A percentile compares a stretch with the other conserved stretches of the same genome.
Conservation (phyloP, 495 filamentous ascomycete species). For the Chlorociboria aeruginascens region DNA sequence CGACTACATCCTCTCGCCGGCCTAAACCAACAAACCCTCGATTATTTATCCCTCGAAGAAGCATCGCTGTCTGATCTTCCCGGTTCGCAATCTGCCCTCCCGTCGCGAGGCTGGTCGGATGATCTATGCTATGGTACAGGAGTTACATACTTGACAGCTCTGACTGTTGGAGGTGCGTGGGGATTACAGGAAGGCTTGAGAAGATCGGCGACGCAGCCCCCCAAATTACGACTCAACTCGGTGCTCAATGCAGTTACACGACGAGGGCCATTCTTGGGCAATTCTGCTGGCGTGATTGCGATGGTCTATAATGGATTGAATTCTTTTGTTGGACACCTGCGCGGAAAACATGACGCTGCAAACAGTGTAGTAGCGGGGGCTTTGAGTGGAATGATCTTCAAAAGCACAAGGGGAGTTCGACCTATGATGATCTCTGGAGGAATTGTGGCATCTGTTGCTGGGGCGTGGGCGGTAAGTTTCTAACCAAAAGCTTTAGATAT, state of each 20-base stretch:
- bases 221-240: slow-evolving; percentile 83
- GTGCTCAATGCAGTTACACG: slow-evolving; percentile 88
- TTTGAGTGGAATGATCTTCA: slow-evolving; percentile 87
- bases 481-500: neutral
- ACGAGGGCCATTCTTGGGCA: slow-evolving; percentile 91
- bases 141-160: slow-evolving; percentile 75
- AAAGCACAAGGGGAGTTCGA: slow-evolving; percentile 78
- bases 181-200: slow-evolving; percentile 78
- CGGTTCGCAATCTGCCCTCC: slow-evolving; percentile 71
- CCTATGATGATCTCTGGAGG: slow-evolving; percentile 89
- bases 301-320: slow-evolving; percentile 93
- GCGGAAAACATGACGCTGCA: slow-evolving; percentile 83
- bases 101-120: slow-evolving; percentile 92
- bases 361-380: slow-evolving; percentile 80
- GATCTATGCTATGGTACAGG: slow-evolving; percentile 97
- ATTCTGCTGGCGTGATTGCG: slow-evolving; percentile 86
- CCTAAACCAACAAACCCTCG: slow-evolving; percentile 79
- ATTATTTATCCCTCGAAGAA: slow-evolving; percentile 91
- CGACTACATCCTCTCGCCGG: slow-evolving; percentile 89
- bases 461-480: slow-evolving; percentile 72
- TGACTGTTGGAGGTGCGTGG: slow-evolving; percentile 84
- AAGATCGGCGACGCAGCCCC: slow-evolving; percentile 60
- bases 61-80: slow-evolving; percentile 80
- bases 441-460: slow-evolving; percentile 74
- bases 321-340: slow-evolving; percentile 70